phyloP scores from a whole-genome alignment of 768 basidiomycete species.

The Rhizopogon vulgaris region DNA sequence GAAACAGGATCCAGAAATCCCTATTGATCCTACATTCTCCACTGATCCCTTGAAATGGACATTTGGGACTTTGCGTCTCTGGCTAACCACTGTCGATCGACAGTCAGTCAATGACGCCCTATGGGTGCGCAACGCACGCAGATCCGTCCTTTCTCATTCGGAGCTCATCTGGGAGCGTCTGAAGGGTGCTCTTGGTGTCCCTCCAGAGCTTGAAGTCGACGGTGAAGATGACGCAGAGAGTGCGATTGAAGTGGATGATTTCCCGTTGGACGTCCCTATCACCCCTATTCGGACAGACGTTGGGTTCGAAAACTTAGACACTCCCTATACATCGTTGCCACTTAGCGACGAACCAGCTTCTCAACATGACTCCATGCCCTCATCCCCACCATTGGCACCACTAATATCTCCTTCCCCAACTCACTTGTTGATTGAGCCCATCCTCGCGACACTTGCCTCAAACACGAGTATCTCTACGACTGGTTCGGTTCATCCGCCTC shows the following conservation, averaged over 20 bases:
- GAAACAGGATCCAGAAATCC: slow-evolving; percentile 18
- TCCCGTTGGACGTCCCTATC: not conserved
- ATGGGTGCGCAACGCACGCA: slow-evolving; percentile 71
- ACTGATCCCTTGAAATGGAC: slow-evolving; percentile 67
- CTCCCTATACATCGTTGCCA: not conserved
- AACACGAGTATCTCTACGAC: slow-evolving; percentile 9
- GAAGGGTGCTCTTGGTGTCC: slow-evolving; percentile 83
- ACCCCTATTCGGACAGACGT: slow-evolving; percentile 25
- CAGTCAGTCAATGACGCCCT: slow-evolving; percentile 57
- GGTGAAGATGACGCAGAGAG: slow-evolving; percentile 33
- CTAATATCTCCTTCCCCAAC: not conserved
- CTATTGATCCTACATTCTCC: slow-evolving; percentile 28
- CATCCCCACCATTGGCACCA: slow-evolving; percentile 8
- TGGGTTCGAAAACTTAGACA: not conserved
- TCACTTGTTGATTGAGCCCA: slow-evolving; percentile 40
- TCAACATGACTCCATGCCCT: slow-evolving; percentile 3
- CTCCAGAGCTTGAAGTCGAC: slow-evolving; percentile 66
- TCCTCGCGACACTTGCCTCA: slow-evolving; percentile 34
- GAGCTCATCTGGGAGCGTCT: slow-evolving; percentile 91
- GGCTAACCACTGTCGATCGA: slow-evolving; percentile 62
- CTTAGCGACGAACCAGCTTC: not conserved
- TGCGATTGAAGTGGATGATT: slow-evolving; percentile 30
- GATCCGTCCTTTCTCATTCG: slow-evolving; percentile 67
- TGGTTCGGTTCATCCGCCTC: slow-evolving; percentile 26
- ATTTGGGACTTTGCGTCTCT: slow-evolving; percentile 60